phyloP scores from a whole-genome alignment of 2,329 filamentous ascomycete genomes.

The Fusarium sp. region DNA sequence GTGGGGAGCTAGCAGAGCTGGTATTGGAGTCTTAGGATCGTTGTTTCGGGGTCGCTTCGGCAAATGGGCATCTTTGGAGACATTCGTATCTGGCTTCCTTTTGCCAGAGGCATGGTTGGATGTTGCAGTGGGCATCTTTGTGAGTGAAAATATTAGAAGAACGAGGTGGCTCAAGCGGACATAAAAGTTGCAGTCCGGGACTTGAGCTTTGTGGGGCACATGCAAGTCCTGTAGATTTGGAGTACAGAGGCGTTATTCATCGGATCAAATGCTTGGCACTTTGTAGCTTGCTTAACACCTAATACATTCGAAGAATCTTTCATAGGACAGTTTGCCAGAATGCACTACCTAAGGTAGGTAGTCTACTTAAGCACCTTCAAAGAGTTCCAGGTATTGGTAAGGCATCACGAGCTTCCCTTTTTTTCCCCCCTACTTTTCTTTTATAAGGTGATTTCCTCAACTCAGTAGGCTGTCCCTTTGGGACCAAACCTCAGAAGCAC shows the following conservation, averaged over 20 bases:
- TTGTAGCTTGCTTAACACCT: not conserved
- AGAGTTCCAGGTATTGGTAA: not conserved
- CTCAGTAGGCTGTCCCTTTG: not conserved
- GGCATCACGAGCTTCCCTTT: not conserved
- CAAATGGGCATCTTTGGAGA: not conserved
- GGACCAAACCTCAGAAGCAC: not conserved
- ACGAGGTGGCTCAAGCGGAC: conserved; percentile 5
- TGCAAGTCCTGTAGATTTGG: conserved; percentile 1
- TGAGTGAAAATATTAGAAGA: conserved; percentile 5
- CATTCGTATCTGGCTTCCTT: conserved; percentile 26
- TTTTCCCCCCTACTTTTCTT: not conserved
- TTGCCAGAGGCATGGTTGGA: conserved; percentile 21
- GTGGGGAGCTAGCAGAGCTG: conserved; percentile 50
- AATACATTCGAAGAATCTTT: not conserved
- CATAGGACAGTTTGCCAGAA: not conserved
- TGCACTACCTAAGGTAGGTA: not conserved
- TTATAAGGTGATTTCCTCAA: not conserved
- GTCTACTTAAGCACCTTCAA: not conserved
- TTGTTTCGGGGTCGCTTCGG: conserved; percentile 5
- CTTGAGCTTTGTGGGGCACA: conserved; percentile 29
- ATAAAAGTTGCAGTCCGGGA: conserved; percentile 35
- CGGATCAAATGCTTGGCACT: not conserved
- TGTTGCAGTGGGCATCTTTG: conserved; percentile 29
- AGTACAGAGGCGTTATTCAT: not conserved
- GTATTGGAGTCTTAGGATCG: conserved; percentile 6